These are phyloP conservation scores for Phaeodactylum tricornutum DNA, from an alignment of 108 stramenopile species.

Conservation along the genomic window DNA sequence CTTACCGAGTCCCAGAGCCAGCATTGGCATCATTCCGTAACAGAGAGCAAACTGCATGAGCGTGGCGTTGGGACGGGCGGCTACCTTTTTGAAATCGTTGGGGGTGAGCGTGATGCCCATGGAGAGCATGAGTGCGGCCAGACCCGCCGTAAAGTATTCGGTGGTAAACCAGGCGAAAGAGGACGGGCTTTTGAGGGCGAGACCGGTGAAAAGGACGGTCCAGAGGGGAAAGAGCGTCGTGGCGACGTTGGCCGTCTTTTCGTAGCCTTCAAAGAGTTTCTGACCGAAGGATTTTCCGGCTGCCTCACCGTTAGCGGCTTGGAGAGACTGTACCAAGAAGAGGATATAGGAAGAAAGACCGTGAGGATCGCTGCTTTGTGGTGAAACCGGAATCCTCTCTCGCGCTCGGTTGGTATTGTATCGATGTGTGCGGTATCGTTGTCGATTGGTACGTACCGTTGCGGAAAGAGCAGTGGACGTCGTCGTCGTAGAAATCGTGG, in stretches of 20 bases:
- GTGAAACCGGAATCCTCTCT: no score
- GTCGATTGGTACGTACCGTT: no score
- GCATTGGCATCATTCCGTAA: constrained; percentile 90
- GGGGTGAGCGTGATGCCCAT: constrained; percentile 98
- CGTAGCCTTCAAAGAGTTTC: constrained; percentile 77
- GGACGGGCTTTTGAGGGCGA: constrained; percentile 77
- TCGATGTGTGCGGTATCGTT: no score
- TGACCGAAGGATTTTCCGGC: constrained; percentile 16
- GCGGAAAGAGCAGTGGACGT: no score
- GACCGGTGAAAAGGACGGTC: constrained; percentile 81
- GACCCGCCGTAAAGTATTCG: constrained; percentile 87
- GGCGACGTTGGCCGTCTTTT: constrained; percentile 71
- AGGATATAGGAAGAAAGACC: no score
- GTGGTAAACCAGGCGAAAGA: constrained; percentile 96
- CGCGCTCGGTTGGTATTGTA: no score
- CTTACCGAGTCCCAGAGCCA: constrained; percentile 79
- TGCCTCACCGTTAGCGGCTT: no score
- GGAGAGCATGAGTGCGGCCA: constrained; percentile 93
- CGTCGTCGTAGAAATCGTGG: no score
- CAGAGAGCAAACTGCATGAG: constrained; percentile 91
- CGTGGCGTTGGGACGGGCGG: constrained; percentile 77
- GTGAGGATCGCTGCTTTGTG: no score
- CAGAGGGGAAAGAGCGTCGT: constrained; percentile 91
- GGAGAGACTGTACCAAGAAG: no score
- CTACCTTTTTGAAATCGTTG: constrained; percentile 83